Base-by-base conservation (phyloP, 1,139 yeast species). In the Scheffersomyces cryptocercus region DNA sequence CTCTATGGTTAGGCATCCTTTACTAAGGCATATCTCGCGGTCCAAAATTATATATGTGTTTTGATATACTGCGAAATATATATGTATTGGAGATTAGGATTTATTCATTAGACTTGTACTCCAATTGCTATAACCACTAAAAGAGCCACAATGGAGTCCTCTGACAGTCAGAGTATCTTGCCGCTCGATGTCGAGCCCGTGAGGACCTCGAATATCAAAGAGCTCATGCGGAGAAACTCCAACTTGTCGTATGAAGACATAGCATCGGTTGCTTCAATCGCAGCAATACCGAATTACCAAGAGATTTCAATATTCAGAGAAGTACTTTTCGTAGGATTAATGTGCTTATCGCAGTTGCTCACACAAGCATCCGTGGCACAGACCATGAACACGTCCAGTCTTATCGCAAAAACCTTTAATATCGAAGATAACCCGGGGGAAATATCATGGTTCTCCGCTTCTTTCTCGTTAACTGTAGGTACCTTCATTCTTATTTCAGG, bases 401-500 rank as follows among this genome's bases (percentile, higher is more conserved):
- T 57, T 11, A 67, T 81, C 3, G 75, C 73, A 2, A 48, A 53
- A 8, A 59, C 68, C 15, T 78, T 79, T 43, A 60, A 59, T 3
- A 74, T 62, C 31, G 59, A 43, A 38, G 59, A 52, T 41, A 54
- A 55, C 3, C 58, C 68, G 1, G 84, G 84, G 5, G 73, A 71
- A 54, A 65, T 70, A 11, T 69, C 81, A 4, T 83, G 88, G 88
- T 79, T 78, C 56, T 65, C 82, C 4, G 84, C 86, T 0, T 69
- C 83, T 0, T 82, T 69, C 52, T 74, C 84, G 1, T 62, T 82
- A 38, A 77, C 86, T 0, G 81, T 77, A 11, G 88, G 88, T 9
- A 79, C 88, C 0, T 79, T 83, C 47, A 82, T 83, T 44, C 61
- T 84, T 29, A 64, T 78, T 3, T 75, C 84, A 1, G 89, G 89